Evolutionary conservation across 805 yeast species (phyloP), one percentile per base, ranked within the genome.

Genomic region (Candida vartiovaarae): DNA sequence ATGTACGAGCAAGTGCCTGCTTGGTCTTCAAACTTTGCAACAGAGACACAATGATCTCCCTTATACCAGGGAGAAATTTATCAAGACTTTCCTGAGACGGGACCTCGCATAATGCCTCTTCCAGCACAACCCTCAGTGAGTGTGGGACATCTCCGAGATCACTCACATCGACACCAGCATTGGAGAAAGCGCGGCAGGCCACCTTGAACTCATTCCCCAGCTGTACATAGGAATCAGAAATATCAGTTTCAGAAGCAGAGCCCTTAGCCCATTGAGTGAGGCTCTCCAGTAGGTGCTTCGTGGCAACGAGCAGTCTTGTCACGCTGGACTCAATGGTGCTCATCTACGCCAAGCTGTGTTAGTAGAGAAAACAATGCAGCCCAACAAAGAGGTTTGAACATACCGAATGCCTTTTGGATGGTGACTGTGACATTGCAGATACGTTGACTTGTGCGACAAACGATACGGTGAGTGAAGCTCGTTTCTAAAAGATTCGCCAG

Each of bases 121-220:
- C 99, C 36, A 93, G 64, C 3, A 93, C 86, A 5, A 73, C 71
- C 42, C 99, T 71, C 32, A 93, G 67, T 10, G 82, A 78, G 46
- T 76, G 81, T 0, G 99, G 98, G 2, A 93, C 96, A 57, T 91
- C 96, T 1, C 95, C 93, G 27, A 93, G 67, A 59, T 88, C 96
- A 9, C 81, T 68, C 7, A 84, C 82, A 51, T 84, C 90, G 4
- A 93, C 79, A 1, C 95, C 95, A 3, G 87, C 82, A 44, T 72
- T 73, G 5, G 80, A 67, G 60, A 91, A 90, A 3, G 95, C 85
- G 47, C 87, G 74, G 24, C 90, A 80, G 1, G 95, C 86, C 3
- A 85, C 78, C 53, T 91, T 81, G 70, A 89, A 93, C 62, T 91
- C 97, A 57, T 90, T 93, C 1, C 99, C 99, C 28, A 93, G 73